Base-by-base conservation (phyloP, 2,329 filamentous ascomycete species). In the Catunica adiposa region DNA sequence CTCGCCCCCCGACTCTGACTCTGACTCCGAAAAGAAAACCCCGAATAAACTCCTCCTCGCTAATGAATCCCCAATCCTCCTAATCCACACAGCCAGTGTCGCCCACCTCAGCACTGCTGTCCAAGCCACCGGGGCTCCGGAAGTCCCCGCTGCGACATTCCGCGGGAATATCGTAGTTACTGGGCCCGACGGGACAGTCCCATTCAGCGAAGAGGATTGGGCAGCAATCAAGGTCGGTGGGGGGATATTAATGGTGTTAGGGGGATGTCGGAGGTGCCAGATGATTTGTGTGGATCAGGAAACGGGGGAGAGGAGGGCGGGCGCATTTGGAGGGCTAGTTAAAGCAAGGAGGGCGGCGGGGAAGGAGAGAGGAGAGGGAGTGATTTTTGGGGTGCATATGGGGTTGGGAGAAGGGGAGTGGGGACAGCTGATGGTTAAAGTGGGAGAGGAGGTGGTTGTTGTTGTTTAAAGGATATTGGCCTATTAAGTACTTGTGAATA, bases 271-370 rank as follows among this genome's bases (percentile, higher is more conserved):
- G 59, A 74, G 92, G 58, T 98, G 92, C 62, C 89, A 95, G 66
- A 97, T 98, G 89, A 84, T 98, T 8, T 96, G 90, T 65, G 80
- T 97, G 48, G 83, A 98, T 64, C 92, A 96, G 66, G 73, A 80
- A 50, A 95, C 84, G 11, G 89, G 82, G 0, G 75, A 80, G 60
- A 85, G 81, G 66, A 80, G 82, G 60, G 80, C 88, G 60, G 92
- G 97, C 66, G 92, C 92, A 0, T 94, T 92, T 64, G 78, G 85
- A 2, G 96, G 89, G 0, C 70, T 98, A 58, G 83, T 86, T 1
- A 95, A 94, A 71, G 94, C 87, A 9, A 78, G 92, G 61, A 79
- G 86, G 56, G 81, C 87, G 60, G 81, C 86, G 53, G 87, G 89
- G 1, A 89, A 89, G 67, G 84, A n/a, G n/a, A n/a, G 29, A 5